Base-by-base conservation (phyloP, 352 stramenopile species). In the Globisporangium uncinulatum region DNA sequence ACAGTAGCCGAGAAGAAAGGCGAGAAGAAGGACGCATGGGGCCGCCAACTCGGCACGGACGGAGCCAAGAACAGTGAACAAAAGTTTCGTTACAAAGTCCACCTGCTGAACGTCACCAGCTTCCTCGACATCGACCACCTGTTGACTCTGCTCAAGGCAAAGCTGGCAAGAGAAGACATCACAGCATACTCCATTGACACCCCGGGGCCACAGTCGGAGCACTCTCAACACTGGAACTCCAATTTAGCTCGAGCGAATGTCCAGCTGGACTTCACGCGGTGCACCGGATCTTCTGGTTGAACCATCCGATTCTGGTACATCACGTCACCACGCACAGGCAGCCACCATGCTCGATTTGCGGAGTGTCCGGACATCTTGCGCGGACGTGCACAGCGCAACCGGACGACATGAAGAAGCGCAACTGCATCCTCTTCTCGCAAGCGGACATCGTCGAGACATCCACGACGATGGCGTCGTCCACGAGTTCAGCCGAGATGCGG, bases 281-380 rank as follows among this genome's bases (percentile, higher is more conserved):
- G 43, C 13, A 21, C 14, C 43, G 43, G 14, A 21, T 48, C 43
- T 21, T 24, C 43, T 48, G 43, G 43, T 4, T 4, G 3, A 19
- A 48, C 21, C 43, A 48, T 9, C 8, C 6, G n/a, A 19, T 48
- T 2, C 15, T 48, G n/a, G 43, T 48, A 9, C 43, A 48, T 4
- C 43, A 47, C 42, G 42, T 47, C 10, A 47, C 6, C 42, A 47
- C 42, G 17, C 13, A 48, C 43, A 48, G 21, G 43, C 43, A 48
- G 21, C 43, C 43, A 21, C 43, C 43, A 48, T 48, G 43, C 21
- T n/a, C 21, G 43, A 24, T 19, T 15, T 48, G 9, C 21, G 43
- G 43, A 19, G 6, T 19, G n/a, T 48, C 9, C 7, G 1, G 7
- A 2, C 43, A 48, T n/a, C 21, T 21, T 48, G 43, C 43, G 4